A percentile compares a stretch with the other conserved stretches of the same genome.
Evolutionary conservation across 1,284 basidiomycete species (phyloP).

Genomic region (Ganoderma sp.): DNA sequence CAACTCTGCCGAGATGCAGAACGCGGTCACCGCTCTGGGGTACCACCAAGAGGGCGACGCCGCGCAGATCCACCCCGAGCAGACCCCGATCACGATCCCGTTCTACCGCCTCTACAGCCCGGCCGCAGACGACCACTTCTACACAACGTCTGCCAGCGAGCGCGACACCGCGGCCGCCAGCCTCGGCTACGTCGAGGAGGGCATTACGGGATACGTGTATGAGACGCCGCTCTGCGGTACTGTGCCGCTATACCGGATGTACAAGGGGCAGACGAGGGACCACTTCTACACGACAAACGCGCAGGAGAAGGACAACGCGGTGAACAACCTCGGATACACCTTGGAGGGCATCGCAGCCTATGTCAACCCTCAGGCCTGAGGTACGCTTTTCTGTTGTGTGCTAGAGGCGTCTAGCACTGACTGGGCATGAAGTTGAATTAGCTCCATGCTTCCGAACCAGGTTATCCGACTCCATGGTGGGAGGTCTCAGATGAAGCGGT

Average conservation of each 20-base stretch:
- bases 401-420: neutral
- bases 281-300: slow-evolving; percentile 25
- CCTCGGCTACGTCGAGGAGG: slow-evolving; percentile 12
- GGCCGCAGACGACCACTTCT: slow-evolving; percentile 15
- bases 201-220: slow-evolving; percentile 15
- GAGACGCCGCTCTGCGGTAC: slow-evolving; percentile 12
- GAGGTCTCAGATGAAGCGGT: neutral
- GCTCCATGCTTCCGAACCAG: neutral
- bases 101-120: slow-evolving; percentile 23
- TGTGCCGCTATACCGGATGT: slow-evolving; percentile 23
- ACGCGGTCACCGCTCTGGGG: slow-evolving; percentile 15
- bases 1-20: slow-evolving; percentile 18
- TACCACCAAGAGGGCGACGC: slow-evolving; percentile 15
- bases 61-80: slow-evolving; percentile 15
- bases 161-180: slow-evolving; percentile 9
- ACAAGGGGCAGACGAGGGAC: slow-evolving; percentile 6
- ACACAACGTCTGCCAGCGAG: slow-evolving; percentile 17
- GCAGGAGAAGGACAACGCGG: slow-evolving; percentile 14
- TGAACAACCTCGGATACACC: slow-evolving; percentile 9
- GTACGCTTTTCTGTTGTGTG: neutral
- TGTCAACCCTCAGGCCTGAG: slow-evolving; percentile 13
- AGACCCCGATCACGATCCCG: slow-evolving; percentile 16
- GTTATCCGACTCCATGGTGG: neutral
- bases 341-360: slow-evolving; percentile 17
- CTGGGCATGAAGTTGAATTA: neutral